A percentile compares a stretch with the other conserved stretches of the same genome.
Conservation (phyloP, 208 protist species). For the Leishmania tropica region DNA sequence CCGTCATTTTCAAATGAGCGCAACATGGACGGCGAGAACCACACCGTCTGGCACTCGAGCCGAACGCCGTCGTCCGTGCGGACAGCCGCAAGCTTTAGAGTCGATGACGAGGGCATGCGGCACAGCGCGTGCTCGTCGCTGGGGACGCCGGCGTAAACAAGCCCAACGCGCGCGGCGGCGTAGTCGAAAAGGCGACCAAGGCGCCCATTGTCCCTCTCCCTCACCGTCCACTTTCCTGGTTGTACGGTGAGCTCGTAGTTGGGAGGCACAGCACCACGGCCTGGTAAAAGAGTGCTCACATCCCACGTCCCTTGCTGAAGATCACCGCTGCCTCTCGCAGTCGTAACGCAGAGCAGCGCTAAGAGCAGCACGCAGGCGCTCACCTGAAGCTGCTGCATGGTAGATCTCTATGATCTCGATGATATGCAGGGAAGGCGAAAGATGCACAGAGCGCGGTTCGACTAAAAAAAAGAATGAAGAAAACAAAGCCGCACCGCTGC, state of each 20-base stretch:
- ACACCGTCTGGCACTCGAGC: slow-evolving; percentile 1
- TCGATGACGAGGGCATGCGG: slow-evolving; percentile 1
- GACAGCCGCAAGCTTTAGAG: neutral
- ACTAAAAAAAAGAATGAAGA: neutral
- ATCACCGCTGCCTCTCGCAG: neutral
- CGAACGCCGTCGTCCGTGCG: slow-evolving; percentile 5
- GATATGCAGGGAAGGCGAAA: neutral
- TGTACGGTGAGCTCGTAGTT: slow-evolving; percentile 16
- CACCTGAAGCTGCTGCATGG: neutral
- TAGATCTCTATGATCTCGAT: neutral
- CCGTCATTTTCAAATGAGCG: slow-evolving; percentile 4
- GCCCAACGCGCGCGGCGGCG: slow-evolving; percentile 10
- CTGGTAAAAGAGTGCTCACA: slow-evolving; percentile 31
- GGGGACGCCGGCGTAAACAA: slow-evolving; percentile 25
- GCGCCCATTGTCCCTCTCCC: slow-evolving; percentile 4
- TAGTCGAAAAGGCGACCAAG: slow-evolving; percentile 7
- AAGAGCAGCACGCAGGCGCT: neutral
- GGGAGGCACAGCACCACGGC: slow-evolving; percentile 20
- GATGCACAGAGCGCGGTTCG: neutral
- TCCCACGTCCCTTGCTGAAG: slow-evolving; percentile 27
- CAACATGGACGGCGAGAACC: slow-evolving; percentile 8
- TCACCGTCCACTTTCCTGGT: slow-evolving; percentile 4
- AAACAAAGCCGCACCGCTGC: neutral
- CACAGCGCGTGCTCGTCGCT: slow-evolving; percentile 10
- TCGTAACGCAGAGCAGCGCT: slow-evolving; percentile 2